These are phyloP conservation scores for Tolypocladium ovalisporum DNA, from an alignment of 2,329 filamentous ascomycete species.

Conservation along the genomic window DNA sequence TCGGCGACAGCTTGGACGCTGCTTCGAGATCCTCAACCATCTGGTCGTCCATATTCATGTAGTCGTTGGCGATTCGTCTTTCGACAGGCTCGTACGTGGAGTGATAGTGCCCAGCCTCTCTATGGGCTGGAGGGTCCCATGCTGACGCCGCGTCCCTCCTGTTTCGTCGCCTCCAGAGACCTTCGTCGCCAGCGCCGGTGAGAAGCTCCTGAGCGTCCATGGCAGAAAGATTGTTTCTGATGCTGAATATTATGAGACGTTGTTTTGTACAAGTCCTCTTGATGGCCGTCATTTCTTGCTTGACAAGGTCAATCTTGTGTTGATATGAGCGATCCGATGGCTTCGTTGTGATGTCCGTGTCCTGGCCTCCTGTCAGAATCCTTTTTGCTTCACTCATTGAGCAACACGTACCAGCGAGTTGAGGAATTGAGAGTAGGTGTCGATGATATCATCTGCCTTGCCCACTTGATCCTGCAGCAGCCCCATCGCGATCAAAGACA, in stretches of 20 bases:
- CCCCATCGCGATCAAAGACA: constrained; percentile 26
- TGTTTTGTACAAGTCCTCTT: constrained; percentile 23
- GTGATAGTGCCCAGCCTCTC: not conserved
- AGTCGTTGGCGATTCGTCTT: constrained; percentile 8
- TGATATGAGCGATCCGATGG: constrained; percentile 29
- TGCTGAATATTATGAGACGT: constrained; percentile 15
- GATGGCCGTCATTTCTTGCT: constrained; percentile 29
- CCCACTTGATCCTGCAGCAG: constrained; percentile 27
- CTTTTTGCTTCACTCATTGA: not conserved
- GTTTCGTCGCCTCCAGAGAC: not conserved
- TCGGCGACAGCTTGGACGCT: constrained; percentile 23
- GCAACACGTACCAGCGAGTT: constrained; percentile 23
- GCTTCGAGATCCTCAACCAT: constrained; percentile 15
- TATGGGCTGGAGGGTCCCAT: not conserved
- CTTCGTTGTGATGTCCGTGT: constrained; percentile 27
- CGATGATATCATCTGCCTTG: constrained; percentile 24
- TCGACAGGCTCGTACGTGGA: not conserved
- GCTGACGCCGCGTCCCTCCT: not conserved
- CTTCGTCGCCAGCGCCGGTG: constrained; percentile 4
- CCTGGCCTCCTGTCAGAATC: constrained; percentile 17
- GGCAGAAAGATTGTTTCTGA: constrained; percentile 12
- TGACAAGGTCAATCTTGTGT: constrained; percentile 26
- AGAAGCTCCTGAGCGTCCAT: constrained; percentile 8
- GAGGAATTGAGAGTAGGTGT: constrained; percentile 31
- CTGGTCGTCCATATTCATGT: constrained; percentile 10